A percentile compares a stretch with the other conserved stretches of the same genome.
Evolutionary conservation across 352 stramenopile species (phyloP).

Genomic region (Phytophthora ohioensis): DNA sequence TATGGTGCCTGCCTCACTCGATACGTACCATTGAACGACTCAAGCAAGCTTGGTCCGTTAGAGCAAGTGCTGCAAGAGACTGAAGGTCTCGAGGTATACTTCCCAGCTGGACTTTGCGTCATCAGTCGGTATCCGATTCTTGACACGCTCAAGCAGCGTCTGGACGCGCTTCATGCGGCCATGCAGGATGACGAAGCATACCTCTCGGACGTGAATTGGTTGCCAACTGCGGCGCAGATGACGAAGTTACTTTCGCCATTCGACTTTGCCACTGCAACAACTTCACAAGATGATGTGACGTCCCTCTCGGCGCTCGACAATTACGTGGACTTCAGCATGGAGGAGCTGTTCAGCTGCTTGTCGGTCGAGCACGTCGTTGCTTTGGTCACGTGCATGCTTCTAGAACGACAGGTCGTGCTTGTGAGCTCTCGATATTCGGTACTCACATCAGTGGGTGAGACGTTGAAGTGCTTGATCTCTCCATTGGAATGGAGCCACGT

Average conservation of each 20-base stretch:
- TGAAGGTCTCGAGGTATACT: conserved; percentile 83
- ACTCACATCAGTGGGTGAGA: conserved; percentile 81
- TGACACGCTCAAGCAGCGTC: conserved; percentile 77
- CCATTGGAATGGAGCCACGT: conserved; percentile 89
- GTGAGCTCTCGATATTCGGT: conserved; percentile 85
- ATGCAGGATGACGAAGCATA: conserved; percentile 69
- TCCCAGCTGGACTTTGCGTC: conserved; percentile 80
- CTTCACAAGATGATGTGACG: conserved; percentile 37
- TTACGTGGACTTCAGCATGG: conserved; percentile 84
- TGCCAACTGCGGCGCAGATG: conserved; percentile 66
- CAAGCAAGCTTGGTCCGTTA: conserved; percentile 72
- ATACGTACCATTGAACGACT: conserved; percentile 77
- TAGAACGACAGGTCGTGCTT: conserved; percentile 83
- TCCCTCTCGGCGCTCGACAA: conserved; percentile 61
- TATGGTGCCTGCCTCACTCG: conserved; percentile 84
- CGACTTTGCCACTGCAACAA: conserved; percentile 52
- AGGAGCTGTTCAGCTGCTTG: conserved; percentile 84
- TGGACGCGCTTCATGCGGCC: conserved; percentile 68
- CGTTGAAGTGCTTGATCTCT: conserved; percentile 77
- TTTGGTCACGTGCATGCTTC: conserved; percentile 77
- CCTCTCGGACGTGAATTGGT: conserved; percentile 63
- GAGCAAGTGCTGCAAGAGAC: conserved; percentile 84
- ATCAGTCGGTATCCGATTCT: conserved; percentile 86
- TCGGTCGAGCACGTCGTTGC: conserved; percentile 75
- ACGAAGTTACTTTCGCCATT: conserved; percentile 69